Conservation (phyloP, 176 grass and related monocot genomes). For the Areca catechu region DNA sequence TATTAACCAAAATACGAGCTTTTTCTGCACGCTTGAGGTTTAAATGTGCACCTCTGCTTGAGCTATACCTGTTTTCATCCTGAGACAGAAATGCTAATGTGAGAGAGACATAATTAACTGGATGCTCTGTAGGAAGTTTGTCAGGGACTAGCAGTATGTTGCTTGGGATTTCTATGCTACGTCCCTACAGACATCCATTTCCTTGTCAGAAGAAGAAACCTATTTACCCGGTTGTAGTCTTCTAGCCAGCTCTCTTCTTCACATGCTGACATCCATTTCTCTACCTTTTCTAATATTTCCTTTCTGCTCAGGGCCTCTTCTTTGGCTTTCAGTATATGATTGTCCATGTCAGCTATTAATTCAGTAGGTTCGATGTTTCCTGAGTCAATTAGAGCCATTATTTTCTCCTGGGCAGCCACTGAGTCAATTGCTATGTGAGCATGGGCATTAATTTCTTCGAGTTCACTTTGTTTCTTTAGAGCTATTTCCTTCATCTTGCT, state of each 20-base stretch:
- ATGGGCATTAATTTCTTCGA: conserved; percentile 68
- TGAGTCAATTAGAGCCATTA: conserved; percentile 63
- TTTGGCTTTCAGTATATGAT: conserved; percentile 83
- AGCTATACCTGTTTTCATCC: conserved; percentile 99
- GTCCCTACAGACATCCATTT: too few species aligned
- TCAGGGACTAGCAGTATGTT: too few species aligned
- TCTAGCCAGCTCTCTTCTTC: conserved; percentile 99
- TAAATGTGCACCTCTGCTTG: conserved; percentile 87
- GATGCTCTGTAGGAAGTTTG: too few species aligned
- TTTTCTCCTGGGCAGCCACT: conserved; percentile 57
- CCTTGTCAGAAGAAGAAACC: too few species aligned
- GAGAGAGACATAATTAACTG: neutral
- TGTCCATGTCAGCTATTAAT: conserved; percentile 90
- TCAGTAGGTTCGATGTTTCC: conserved; percentile 93
- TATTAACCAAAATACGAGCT: conserved; percentile 88
- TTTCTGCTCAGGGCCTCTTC: conserved; percentile 94
- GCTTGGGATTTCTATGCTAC: too few species aligned
- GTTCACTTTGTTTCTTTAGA: conserved; percentile 80
- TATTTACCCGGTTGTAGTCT: conserved; percentile 82
- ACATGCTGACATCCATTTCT: conserved; percentile 98
- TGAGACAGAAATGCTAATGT: conserved; percentile 23
- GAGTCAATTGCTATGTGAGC: conserved; percentile 89
- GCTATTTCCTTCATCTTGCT: conserved; percentile 94
- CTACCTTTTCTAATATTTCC: conserved; percentile 95
- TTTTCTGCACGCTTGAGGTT: conserved; percentile 99